Evolutionary conservation across 1,284 basidiomycete genomes (phyloP).

Genomic region (Schizopora paradoxa): DNA sequence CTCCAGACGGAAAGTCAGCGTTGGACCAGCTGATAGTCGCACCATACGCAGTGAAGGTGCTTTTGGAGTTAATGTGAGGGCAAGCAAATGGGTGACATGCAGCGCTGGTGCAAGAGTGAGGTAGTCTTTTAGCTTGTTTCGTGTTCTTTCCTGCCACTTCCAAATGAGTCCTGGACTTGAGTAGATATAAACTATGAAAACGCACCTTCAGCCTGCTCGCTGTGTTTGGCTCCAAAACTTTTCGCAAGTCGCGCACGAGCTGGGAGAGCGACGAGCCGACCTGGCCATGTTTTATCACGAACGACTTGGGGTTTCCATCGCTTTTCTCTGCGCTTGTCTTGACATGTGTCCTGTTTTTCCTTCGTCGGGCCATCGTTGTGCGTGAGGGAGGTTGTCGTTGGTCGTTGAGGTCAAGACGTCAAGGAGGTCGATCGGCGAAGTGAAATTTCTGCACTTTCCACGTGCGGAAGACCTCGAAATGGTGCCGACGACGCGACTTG

Average conservation of each 20-base stretch:
- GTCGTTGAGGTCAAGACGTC: too few species aligned
- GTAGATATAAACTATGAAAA: conserved; percentile 18
- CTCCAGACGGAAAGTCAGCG: conserved; percentile 90
- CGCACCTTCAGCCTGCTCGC: conserved; percentile 82
- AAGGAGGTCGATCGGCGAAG: too few species aligned
- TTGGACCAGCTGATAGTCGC: conserved; percentile 89
- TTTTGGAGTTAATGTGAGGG: conserved; percentile 83
- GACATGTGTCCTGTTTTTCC: conserved; percentile 85
- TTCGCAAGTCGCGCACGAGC: conserved; percentile 88
- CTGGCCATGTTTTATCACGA: conserved; percentile 92
- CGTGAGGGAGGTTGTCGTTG: background rate
- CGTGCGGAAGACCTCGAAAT: too few species aligned
- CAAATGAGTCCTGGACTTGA: conserved; percentile 18
- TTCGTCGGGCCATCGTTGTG: conserved; percentile 61
- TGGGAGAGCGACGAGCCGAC: conserved; percentile 86
- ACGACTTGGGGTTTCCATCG: conserved; percentile 61
- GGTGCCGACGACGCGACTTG: too few species aligned
- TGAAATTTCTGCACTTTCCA: too few species aligned
- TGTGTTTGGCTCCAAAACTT: conserved; percentile 98
- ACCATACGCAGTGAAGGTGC: conserved; percentile 86
- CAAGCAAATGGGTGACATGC: conserved; percentile 89
- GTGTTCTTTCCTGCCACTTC: conserved; percentile 70
- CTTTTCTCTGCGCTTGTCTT: conserved; percentile 44
- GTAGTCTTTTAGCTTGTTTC: conserved; percentile 94
- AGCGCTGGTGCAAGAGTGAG: conserved; percentile 89